Conservation (phyloP, 176 grass and related monocot species). For the Tillandsia leiboldiana region DNA sequence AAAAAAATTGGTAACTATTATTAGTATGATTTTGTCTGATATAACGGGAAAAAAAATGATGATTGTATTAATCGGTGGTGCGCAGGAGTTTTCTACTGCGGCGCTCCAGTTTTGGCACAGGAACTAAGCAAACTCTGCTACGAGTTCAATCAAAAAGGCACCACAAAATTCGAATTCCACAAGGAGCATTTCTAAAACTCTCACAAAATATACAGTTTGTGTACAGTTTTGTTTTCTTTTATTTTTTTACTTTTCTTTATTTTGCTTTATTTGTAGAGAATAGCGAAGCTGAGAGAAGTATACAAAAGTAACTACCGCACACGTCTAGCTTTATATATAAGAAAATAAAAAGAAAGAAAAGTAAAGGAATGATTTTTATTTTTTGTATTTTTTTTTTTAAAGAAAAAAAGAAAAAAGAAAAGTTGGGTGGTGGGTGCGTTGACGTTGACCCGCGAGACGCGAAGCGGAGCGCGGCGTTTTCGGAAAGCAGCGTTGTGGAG, state of each 20-base stretch:
- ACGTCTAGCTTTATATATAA: too few species aligned
- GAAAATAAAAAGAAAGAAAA: neutral
- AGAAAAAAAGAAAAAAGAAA: conserved; percentile 6
- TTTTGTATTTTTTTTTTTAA: neutral
- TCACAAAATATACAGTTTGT: conserved; percentile 28
- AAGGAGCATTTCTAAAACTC: conserved; percentile 89
- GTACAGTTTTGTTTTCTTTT: conserved; percentile 29
- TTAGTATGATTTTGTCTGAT: neutral
- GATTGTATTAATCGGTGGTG: conserved; percentile 17
- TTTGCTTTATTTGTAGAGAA: conserved; percentile 10
- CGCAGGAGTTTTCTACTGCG: conserved; percentile 98
- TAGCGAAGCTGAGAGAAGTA: conserved; percentile 1
- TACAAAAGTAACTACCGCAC: neutral
- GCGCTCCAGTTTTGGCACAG: conserved; percentile 77
- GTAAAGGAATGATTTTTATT: conserved; percentile 4
- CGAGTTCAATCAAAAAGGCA: conserved; percentile 80
- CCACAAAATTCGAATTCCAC: conserved; percentile 83
- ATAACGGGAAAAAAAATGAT: neutral
- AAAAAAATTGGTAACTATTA: too few species aligned
- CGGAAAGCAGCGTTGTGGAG: neutral
- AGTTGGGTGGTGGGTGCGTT: neutral
- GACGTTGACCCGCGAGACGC: too few species aligned
- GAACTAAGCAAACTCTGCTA: conserved; percentile 88
- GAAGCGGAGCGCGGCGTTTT: neutral
- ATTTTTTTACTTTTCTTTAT: conserved; percentile 1